phyloP scores from a whole-genome alignment of 2,329 filamentous ascomycete species.

The Venturia nashicola region DNA sequence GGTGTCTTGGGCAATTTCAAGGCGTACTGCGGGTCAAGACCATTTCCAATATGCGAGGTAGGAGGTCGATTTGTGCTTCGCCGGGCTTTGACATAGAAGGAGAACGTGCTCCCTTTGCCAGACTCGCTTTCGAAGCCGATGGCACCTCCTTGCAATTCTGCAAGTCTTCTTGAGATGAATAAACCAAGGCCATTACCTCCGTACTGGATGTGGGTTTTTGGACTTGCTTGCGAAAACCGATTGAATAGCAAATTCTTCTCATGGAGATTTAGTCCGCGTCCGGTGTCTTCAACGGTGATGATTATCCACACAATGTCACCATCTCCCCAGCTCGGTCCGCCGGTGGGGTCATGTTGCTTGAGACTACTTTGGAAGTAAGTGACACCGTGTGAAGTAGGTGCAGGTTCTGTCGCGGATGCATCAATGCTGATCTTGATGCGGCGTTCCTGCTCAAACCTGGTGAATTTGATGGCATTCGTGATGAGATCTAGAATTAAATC shows the following conservation, averaged over 20 bases:
- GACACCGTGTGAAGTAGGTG: neutral
- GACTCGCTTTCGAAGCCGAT: constrained; percentile 51
- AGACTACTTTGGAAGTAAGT: neutral
- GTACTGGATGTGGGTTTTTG: constrained; percentile 41
- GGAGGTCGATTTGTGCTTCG: constrained; percentile 18
- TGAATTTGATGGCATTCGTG: constrained; percentile 11
- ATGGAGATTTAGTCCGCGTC: constrained; percentile 47
- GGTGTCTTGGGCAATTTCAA: neutral
- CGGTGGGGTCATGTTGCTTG: neutral
- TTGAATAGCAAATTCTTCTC: constrained; percentile 49
- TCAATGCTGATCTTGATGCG: constrained; percentile 1
- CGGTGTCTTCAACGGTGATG: constrained; percentile 54
- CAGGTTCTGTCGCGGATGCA: neutral
- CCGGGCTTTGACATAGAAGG: constrained; percentile 47
- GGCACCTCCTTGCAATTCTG: constrained; percentile 57
- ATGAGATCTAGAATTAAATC: constrained; percentile 1
- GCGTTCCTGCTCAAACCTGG: neutral
- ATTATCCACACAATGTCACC: constrained; percentile 34
- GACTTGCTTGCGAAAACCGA: constrained; percentile 55
- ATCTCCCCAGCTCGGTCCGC: neutral
- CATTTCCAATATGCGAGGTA: neutral
- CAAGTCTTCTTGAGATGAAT: constrained; percentile 55
- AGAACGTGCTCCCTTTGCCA: constrained; percentile 51
- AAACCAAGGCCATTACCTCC: constrained; percentile 32
- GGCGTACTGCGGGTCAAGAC: neutral